phyloP scores from a whole-genome alignment of 2,329 filamentous ascomycete genomes.

The Ophidiomyces ophidiicola region DNA sequence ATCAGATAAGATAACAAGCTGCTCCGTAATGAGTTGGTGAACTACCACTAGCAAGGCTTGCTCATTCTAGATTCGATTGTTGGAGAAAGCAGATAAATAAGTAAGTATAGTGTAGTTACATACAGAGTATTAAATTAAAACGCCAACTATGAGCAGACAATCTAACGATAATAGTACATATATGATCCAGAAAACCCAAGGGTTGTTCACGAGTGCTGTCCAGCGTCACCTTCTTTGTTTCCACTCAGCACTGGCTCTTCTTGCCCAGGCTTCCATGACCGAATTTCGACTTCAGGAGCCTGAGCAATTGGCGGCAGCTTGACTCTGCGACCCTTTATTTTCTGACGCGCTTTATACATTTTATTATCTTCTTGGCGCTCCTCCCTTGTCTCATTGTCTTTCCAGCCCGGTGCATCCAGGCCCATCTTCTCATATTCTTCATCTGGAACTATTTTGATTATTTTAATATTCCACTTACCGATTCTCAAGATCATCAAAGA shows the following conservation, averaged over 20 bases:
- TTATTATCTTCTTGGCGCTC: slow-evolving; percentile 15
- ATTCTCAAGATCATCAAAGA: slow-evolving; percentile 43
- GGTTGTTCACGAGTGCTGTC: neutral
- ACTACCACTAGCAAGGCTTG: too few relatives aligned
- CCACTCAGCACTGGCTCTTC: neutral
- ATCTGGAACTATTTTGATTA: slow-evolving; percentile 45
- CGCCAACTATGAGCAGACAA: too few relatives aligned
- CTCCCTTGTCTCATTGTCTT: slow-evolving; percentile 21
- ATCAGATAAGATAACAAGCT: too few relatives aligned
- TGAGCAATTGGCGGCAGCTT: slow-evolving; percentile 7
- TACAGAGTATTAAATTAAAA: too few relatives aligned
- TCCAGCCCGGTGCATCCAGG: slow-evolving; percentile 41
- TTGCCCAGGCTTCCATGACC: slow-evolving; percentile 5
- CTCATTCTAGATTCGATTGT: too few relatives aligned
- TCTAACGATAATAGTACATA: too few relatives aligned
- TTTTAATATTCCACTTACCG: slow-evolving; percentile 50
- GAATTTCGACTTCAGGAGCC: neutral
- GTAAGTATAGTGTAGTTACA: too few relatives aligned
- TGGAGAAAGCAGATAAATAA: too few relatives aligned
- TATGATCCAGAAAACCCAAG: neutral
- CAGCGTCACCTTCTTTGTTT: neutral
- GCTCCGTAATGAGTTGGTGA: too few relatives aligned
- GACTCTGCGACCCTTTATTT: slow-evolving; percentile 10
- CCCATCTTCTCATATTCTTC: slow-evolving; percentile 39
- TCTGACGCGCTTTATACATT: slow-evolving; percentile 7